A percentile compares a stretch with the other conserved stretches of the same genome.
These are phyloP conservation scores for Lactifluus rugatus DNA, from an alignment of 768 basidiomycete species.

Conservation along the genomic window DNA sequence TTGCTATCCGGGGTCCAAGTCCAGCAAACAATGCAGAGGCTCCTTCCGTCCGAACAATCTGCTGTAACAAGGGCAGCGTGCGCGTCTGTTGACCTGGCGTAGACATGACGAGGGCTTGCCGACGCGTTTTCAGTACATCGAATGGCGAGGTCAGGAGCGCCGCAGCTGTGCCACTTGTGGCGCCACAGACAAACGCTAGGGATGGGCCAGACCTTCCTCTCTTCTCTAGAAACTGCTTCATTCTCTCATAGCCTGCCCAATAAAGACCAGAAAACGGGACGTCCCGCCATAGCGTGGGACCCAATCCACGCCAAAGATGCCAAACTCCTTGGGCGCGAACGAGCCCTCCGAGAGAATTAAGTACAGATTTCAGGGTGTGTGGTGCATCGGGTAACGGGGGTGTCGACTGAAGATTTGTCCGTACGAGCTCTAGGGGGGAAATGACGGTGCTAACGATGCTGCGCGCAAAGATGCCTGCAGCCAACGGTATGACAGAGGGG, in stretches of 20 bases:
- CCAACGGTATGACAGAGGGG: conserved; percentile 52
- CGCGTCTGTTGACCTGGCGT: conserved; percentile 31
- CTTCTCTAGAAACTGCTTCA: conserved; percentile 54
- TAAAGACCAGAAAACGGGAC: conserved; percentile 97
- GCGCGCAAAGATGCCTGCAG: conserved; percentile 76
- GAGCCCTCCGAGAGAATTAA: conserved; percentile 48
- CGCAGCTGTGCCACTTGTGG: conserved; percentile 76
- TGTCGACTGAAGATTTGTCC: conserved; percentile 89
- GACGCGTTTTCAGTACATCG: conserved; percentile 91
- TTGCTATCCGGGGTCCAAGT: conserved; percentile 76
- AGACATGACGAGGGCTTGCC: conserved; percentile 76
- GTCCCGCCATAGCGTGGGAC: conserved; percentile 91
- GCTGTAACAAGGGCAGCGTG: conserved; percentile 54
- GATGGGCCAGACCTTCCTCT: conserved; percentile 47
- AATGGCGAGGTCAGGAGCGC: conserved; percentile 90
- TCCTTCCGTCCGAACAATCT: conserved; percentile 76
- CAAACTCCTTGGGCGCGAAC: conserved; percentile 54
- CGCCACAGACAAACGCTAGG: conserved; percentile 84
- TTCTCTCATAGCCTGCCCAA: conserved; percentile 89
- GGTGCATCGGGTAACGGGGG: conserved; percentile 60
- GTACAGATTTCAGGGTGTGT: conserved; percentile 67
- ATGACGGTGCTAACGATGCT: conserved; percentile 66
- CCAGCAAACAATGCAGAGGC: conserved; percentile 72
- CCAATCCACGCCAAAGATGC: conserved; percentile 84
- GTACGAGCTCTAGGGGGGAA: conserved; percentile 86